These are phyloP conservation scores for Suillus subalutaceus DNA, from an alignment of 768 basidiomycete genomes.

Conservation along the genomic window DNA sequence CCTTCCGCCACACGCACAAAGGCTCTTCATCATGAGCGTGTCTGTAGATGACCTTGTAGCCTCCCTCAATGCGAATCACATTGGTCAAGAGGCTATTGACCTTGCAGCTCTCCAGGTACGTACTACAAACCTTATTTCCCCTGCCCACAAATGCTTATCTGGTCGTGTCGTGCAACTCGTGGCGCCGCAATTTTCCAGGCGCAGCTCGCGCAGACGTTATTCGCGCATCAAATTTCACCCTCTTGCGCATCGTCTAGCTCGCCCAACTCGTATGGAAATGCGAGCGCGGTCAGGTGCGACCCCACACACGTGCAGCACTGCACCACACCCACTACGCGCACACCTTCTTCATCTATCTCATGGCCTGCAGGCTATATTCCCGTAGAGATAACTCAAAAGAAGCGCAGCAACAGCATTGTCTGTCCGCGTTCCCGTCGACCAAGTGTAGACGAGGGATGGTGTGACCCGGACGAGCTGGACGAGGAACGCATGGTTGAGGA, in stretches of 20 bases:
- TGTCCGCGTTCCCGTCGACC: constrained; percentile 22
- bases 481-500: constrained; percentile 52
- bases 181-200: constrained; percentile 30
- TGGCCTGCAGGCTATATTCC: constrained; percentile 32
- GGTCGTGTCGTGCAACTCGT: not conserved
- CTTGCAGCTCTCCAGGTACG: constrained; percentile 50
- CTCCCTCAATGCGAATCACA: constrained; percentile 48
- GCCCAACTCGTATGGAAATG: constrained; percentile 21
- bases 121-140: constrained; percentile 16
- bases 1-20: constrained; percentile 11
- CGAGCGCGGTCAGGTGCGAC: constrained; percentile 30
- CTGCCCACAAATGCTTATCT: constrained; percentile 23
- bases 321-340: constrained; percentile 42
- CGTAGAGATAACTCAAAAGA: constrained; percentile 26
- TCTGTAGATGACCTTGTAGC: constrained; percentile 56
- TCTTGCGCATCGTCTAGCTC: constrained; percentile 24
- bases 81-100: constrained; percentile 56
- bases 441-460: constrained; percentile 30
- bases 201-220: constrained; percentile 49
- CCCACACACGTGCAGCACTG: constrained; percentile 42
- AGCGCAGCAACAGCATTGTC: constrained; percentile 33
- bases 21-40: constrained; percentile 41
- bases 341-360: constrained; percentile 32
- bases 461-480: constrained; percentile 42
- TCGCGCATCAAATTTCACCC: constrained; percentile 33